phyloP scores from a whole-genome alignment of 2,329 filamentous ascomycete species.

The Pseudohalonectria lignicola region DNA sequence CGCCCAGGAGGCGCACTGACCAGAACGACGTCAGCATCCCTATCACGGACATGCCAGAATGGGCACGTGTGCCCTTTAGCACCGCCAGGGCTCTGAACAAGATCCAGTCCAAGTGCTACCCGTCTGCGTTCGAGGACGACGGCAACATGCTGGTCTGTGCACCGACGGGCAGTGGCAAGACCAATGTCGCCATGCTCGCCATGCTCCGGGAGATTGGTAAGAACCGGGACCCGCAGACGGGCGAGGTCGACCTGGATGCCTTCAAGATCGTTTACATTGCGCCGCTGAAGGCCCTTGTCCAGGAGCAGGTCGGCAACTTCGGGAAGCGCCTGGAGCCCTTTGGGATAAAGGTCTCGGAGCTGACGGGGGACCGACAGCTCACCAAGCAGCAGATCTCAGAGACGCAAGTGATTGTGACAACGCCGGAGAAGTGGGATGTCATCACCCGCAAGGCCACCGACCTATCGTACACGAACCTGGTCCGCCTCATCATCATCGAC shows the following conservation, averaged over 20 bases:
- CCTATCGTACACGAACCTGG: slow-evolving; percentile 93
- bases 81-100: slow-evolving; percentile 81
- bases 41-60: slow-evolving; percentile 81
- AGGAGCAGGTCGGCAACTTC: slow-evolving; percentile 97
- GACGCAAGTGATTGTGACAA: slow-evolving; percentile 96
- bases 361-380: slow-evolving; percentile 94
- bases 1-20: slow-evolving; percentile 78
- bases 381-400: slow-evolving; percentile 98
- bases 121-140: slow-evolving; percentile 83
- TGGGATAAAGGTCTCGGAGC: slow-evolving; percentile 85
- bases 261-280: slow-evolving; percentile 99
- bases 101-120: slow-evolving; percentile 89
- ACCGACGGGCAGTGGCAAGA: slow-evolving; percentile 94
- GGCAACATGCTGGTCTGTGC: slow-evolving; percentile 98
- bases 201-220: slow-evolving; percentile 96
- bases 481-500: slow-evolving; percentile 90
- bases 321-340: slow-evolving; percentile 83
- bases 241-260: slow-evolving; percentile 88
- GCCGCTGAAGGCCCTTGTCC: slow-evolving; percentile 87
- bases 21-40: slow-evolving; percentile 73
- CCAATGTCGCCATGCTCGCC: slow-evolving; percentile 94
- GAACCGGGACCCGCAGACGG: slow-evolving; percentile 76
- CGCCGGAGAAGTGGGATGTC: slow-evolving; percentile 98
- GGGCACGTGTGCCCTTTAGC: slow-evolving; percentile 80
- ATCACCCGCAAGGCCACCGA: slow-evolving; percentile 97